A percentile compares a stretch with the other conserved stretches of the same genome.
phyloP scores from a whole-genome alignment of 805 yeast genomes.

The Pichia paraexigua region DNA sequence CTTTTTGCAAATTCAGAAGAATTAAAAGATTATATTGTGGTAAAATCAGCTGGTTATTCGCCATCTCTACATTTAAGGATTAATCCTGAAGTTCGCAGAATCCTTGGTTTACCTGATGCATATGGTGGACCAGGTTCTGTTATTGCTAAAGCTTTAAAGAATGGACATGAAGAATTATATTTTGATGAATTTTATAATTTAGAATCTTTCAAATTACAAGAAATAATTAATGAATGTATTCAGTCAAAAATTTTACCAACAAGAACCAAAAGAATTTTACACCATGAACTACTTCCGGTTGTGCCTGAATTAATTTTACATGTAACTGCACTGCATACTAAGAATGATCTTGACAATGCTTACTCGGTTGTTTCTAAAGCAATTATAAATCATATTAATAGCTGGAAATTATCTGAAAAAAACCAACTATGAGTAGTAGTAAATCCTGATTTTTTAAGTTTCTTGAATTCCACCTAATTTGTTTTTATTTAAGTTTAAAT shows the following conservation, averaged over 20 bases:
- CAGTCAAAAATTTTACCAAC: constrained; percentile 49
- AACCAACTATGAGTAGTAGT: not conserved
- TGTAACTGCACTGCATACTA: constrained; percentile 39
- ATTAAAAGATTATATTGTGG: constrained; percentile 33
- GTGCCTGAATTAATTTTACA: constrained; percentile 52
- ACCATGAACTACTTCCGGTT: constrained; percentile 67
- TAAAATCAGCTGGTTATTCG: constrained; percentile 51
- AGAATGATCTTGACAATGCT: constrained; percentile 37
- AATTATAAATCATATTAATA: not conserved
- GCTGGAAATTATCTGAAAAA: not conserved
- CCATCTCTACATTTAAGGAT: constrained; percentile 67
- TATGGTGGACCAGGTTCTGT: constrained; percentile 41
- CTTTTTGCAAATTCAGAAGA: constrained; percentile 33
- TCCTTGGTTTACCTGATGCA: constrained; percentile 38
- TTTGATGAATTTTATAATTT: constrained; percentile 38
- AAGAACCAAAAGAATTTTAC: constrained; percentile 49
- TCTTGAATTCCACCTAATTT: not conserved
- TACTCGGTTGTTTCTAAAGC: constrained; percentile 30
- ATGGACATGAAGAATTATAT: constrained; percentile 33
- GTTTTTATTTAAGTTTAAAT: not conserved
- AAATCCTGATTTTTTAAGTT: no score
- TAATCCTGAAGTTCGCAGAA: constrained; percentile 35
- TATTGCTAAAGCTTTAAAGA: constrained; percentile 37
- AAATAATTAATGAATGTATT: constrained; percentile 51
- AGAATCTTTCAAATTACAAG: constrained; percentile 59